A percentile compares a stretch with the other conserved stretches of the same genome.
Evolutionary conservation across 2,329 filamentous ascomycete species (phyloP).

Genomic region (Pseudomassariella vexata): DNA sequence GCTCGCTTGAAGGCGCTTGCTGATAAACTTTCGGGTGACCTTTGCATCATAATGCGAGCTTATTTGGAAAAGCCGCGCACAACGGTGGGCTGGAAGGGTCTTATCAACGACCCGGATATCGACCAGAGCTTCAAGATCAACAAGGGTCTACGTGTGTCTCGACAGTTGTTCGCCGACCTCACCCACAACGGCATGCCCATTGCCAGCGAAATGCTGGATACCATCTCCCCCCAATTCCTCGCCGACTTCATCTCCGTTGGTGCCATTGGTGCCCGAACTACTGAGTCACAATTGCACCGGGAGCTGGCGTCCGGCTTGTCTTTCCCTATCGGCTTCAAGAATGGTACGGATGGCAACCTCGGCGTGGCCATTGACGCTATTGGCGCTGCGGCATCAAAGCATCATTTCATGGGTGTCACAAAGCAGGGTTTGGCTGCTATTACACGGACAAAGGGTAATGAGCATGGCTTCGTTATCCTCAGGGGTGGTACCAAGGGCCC

Average conservation of each 20-base stretch:
- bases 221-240: conserved; percentile 96
- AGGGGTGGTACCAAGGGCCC: conserved; percentile 87
- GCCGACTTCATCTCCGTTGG: conserved; percentile 93
- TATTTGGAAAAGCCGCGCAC: conserved; percentile 99
- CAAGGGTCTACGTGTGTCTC: conserved; percentile 89
- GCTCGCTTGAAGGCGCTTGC: conserved; percentile 69
- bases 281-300: conserved; percentile 92
- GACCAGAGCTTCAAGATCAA: conserved; percentile 98
- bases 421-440: conserved; percentile 96
- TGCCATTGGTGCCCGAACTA: conserved; percentile 92
- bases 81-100: conserved; percentile 96
- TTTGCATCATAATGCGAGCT: conserved; percentile 93
- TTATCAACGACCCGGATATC: conserved; percentile 99
- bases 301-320: conserved; percentile 92
- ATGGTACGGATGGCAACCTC: conserved; percentile 90
- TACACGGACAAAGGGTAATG: conserved; percentile 86
- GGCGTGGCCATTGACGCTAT: conserved; percentile 94
- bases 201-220: conserved; percentile 97
- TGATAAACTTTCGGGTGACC: conserved; percentile 73
- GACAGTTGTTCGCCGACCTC: conserved; percentile 88
- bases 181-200: conserved; percentile 87
- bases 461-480: conserved; percentile 95
- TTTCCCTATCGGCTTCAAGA: conserved; percentile 99
- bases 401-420: conserved; percentile 98
- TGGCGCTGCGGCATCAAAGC: conserved; percentile 74